Evolutionary conservation across 257 asterid genomes (phyloP), one percentile per base, ranked within the genome.

Genomic region (Ilex asprella): DNA sequence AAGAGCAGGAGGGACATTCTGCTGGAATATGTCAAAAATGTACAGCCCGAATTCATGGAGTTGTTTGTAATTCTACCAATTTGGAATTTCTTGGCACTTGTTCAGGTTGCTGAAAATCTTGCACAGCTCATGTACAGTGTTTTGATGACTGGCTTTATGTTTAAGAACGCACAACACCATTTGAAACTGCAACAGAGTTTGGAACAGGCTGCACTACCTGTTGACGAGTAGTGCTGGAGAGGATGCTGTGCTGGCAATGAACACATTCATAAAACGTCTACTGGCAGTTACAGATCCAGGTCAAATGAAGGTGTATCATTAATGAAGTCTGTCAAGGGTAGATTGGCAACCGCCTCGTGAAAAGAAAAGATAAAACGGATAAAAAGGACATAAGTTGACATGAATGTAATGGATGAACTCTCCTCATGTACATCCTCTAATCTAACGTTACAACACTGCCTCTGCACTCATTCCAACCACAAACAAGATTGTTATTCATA

Each of bases 61-160:
- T 58, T 93, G 81, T 93, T 93, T 52, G 80, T 84, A n/a, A n/a
- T n/a, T n/a, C n/a, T n/a, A n/a, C n/a, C 63, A 89, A 87, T 81
- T 82, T 82, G 72, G 99, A 41, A 15, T 35, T 61, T 56, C 46
- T 66, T 56, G 61, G 27, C 31, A 60, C 44, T 51, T 52, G 55
- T 65, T 49, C 78, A 93, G 99, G 97, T 93, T 61, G 97, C 99
- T 35, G 99, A 92, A 68, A 92, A 92, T 78, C 82, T 92, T 75
- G 99, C 99, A 7, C 99, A 92, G 80, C 86, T 92, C 62, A 92
- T 92, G 99, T 89, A 86, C 63, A 89, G 99, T 70, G 95, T 92
- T 69, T 63, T 89, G 94, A 92, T 92, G 99, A 92, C 99, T 63
- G 99, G 99, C 65, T 92, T 89, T 68, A 92, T 92, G 99, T 92